phyloP scores from a whole-genome alignment of 192 early-diverging fungal genomes.

The Backusella tuberculispora region DNA sequence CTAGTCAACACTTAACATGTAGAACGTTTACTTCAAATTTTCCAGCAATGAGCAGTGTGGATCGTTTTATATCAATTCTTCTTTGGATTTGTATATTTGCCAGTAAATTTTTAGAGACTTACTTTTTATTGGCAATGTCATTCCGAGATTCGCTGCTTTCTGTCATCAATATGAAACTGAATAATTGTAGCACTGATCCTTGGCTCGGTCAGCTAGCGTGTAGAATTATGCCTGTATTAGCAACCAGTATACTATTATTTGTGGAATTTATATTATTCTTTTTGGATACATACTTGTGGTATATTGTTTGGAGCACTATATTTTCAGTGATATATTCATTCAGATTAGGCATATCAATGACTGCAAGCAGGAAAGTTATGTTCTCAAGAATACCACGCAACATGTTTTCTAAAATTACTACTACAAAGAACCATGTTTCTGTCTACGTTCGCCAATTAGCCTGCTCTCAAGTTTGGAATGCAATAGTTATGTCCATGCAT shows the following conservation, averaged over 20 bases:
- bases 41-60: slow-evolving; percentile 55
- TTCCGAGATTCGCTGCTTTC: slow-evolving; percentile 58
- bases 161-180: slow-evolving; percentile 41
- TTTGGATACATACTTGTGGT: slow-evolving; percentile 78
- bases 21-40: slow-evolving; percentile 67
- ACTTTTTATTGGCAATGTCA: slow-evolving; percentile 68
- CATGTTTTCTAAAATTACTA: slow-evolving; percentile 65
- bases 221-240: slow-evolving; percentile 54
- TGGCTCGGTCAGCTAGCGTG: slow-evolving; percentile 55
- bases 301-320: slow-evolving; percentile 70
- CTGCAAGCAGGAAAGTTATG: slow-evolving; percentile 69
- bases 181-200: slow-evolving; percentile 48
- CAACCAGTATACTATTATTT: slow-evolving; percentile 60
- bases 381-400: slow-evolving; percentile 67
- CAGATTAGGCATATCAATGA: slow-evolving; percentile 65
- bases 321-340: slow-evolving; percentile 71
- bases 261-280: slow-evolving; percentile 69
- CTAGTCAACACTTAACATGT: slow-evolving; percentile 19
- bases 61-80: slow-evolving; percentile 58
- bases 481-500: slow-evolving; percentile 71
- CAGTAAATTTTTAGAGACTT: slow-evolving; percentile 71
- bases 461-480: slow-evolving; percentile 78
- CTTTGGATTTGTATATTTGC: slow-evolving; percentile 66
- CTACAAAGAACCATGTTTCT: slow-evolving; percentile 57
- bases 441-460: slow-evolving; percentile 65